Conservation (phyloP, 208 protist species). For the Crithidia bombi region DNA sequence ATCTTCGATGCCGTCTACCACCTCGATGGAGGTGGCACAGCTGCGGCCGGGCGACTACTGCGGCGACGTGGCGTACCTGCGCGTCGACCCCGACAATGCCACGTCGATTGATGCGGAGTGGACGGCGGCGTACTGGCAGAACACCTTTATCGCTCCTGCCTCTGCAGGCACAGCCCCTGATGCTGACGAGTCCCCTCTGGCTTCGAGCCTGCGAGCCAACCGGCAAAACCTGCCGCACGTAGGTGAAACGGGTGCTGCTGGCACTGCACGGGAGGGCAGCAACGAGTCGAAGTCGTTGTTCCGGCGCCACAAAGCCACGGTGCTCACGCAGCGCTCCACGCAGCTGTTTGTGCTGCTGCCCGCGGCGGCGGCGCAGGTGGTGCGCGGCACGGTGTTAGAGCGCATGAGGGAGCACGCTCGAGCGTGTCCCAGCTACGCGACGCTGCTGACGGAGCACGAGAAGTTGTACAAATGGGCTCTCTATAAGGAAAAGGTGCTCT, state of each 20-base stretch:
- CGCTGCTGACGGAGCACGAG: conserved; percentile 46
- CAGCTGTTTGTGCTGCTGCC: conserved; percentile 28
- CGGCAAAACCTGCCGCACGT: background rate
- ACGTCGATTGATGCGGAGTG: conserved; percentile 56
- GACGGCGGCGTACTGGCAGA: conserved; percentile 63
- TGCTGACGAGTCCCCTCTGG: conserved; percentile 2
- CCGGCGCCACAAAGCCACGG: conserved; percentile 25
- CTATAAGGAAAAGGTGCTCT: conserved; percentile 44
- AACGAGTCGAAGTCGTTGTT: conserved; percentile 20
- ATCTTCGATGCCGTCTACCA: conserved; percentile 20
- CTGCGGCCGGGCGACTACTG: conserved; percentile 69
- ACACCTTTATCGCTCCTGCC: conserved; percentile 26
- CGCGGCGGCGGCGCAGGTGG: conserved; percentile 13
- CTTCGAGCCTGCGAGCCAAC: conserved; percentile 1
- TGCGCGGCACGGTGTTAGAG: conserved; percentile 18
- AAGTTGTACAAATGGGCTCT: conserved; percentile 50
- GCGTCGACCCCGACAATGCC: conserved; percentile 64
- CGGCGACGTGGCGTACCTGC: conserved; percentile 72
- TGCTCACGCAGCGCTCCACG: conserved; percentile 26
- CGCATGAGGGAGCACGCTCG: conserved; percentile 38
- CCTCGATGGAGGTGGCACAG: conserved; percentile 63
- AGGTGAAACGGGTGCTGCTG: background rate
- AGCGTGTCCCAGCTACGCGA: conserved; percentile 36
- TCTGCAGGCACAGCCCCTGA: background rate
- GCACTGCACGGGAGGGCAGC: background rate